Conservation (phyloP, 2,329 filamentous ascomycete genomes). For the Uncinocarpus reesii region DNA sequence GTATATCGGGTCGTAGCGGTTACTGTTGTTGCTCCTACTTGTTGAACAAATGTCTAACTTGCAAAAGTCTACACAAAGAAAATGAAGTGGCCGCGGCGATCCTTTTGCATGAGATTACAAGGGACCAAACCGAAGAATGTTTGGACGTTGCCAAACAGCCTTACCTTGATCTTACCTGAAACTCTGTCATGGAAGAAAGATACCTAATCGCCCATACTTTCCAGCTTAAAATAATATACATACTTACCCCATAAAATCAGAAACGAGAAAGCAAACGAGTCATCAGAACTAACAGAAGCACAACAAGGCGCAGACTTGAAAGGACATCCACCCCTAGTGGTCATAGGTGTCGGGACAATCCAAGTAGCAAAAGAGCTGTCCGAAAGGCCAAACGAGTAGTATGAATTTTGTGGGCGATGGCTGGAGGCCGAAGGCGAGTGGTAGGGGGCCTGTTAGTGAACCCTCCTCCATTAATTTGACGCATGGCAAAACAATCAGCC, state of each 20-base stretch:
- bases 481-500: neutral
- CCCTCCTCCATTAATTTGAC: neutral
- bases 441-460: neutral
- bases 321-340: neutral
- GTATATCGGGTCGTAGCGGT: neutral
- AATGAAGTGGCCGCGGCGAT: conserved; percentile 9
- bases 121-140: conserved; percentile 18
- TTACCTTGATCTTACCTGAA: conserved; percentile 38
- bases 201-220: conserved; percentile 15
- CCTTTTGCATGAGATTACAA: conserved; percentile 8
- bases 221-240: conserved; percentile 30
- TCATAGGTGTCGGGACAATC: neutral
- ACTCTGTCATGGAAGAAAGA: neutral
- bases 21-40: conserved; percentile 2
- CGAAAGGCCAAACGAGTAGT: neutral
- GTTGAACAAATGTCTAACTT: conserved; percentile 1
- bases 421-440: neutral
- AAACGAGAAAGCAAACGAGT: conserved; percentile 22
- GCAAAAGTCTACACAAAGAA: neutral
- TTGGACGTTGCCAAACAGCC: conserved; percentile 22
- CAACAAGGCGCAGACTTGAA: neutral
- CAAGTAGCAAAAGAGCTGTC: neutral
- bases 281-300: conserved; percentile 16
- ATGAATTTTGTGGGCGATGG: neutral
- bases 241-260: conserved; percentile 32